Percentiles rank a stretch among this genome's conserved stretches.
phyloP scores from a whole-genome alignment of 2,329 filamentous ascomycete genomes.

The Sclerotinia trifoliorum region DNA sequence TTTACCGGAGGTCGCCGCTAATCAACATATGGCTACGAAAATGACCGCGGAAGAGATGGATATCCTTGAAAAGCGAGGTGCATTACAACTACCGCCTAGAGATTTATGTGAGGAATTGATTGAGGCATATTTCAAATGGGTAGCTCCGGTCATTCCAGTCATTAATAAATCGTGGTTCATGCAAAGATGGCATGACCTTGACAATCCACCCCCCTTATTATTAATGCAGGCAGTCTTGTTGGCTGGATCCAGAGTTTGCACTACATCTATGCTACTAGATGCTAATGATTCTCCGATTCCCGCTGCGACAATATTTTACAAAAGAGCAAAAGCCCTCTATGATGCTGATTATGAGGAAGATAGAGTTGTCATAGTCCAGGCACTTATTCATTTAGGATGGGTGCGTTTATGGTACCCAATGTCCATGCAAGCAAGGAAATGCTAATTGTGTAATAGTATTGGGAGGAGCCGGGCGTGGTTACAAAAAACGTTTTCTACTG shows the following conservation, averaged over 20 bases:
- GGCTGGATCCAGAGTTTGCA: slow-evolving; percentile 92
- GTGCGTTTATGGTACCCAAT: slow-evolving; percentile 41
- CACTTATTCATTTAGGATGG: slow-evolving; percentile 91
- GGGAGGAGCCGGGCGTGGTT: slow-evolving; percentile 96
- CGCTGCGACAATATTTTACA: slow-evolving; percentile 95
- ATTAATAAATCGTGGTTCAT: slow-evolving; percentile 94
- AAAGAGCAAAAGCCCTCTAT: slow-evolving; percentile 90
- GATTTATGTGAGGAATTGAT: slow-evolving; percentile 91
- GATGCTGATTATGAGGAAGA: slow-evolving; percentile 98
- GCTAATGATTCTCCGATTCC: slow-evolving; percentile 92
- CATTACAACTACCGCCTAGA: slow-evolving; percentile 84
- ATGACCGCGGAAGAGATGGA: slow-evolving; percentile 95
- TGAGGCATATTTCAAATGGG: slow-evolving; percentile 93
- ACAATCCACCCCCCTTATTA: slow-evolving; percentile 91
- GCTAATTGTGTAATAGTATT: slow-evolving; percentile 61
- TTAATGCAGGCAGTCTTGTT: slow-evolving; percentile 89
- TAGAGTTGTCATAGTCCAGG: slow-evolving; percentile 92
- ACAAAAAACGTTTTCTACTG: slow-evolving; percentile 99
- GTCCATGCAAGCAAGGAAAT: neutral
- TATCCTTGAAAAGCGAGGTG: slow-evolving; percentile 87
- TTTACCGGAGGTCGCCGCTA: slow-evolving; percentile 84
- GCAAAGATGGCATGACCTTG: slow-evolving; percentile 84
- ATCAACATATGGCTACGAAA: slow-evolving; percentile 81
- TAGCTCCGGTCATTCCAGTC: slow-evolving; percentile 90
- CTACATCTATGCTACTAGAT: slow-evolving; percentile 91